Percentiles rank a stretch among this genome's conserved stretches.
Conservation (phyloP, 441 rosid genomes). For the Metrosideros polymorpha region DNA sequence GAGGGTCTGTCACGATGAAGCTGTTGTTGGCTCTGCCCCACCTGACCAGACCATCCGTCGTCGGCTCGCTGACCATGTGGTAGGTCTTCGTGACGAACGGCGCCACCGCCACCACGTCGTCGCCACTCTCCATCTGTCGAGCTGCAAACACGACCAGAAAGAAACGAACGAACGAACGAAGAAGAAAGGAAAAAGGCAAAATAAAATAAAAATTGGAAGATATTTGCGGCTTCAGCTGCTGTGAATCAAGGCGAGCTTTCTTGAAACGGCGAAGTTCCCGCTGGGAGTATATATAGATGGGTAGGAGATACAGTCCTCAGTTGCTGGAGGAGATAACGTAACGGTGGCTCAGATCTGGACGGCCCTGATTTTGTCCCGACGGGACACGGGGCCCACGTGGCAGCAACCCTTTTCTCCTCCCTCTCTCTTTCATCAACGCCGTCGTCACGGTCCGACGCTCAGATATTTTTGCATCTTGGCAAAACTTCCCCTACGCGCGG, state of each 20-base stretch:
- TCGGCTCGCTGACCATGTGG: slow-evolving; percentile 72
- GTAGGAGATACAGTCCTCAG: background rate
- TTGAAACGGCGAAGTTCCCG: background rate
- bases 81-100: slow-evolving; percentile 76
- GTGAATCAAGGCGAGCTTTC: background rate
- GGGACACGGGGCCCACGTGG: background rate
- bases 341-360: background rate
- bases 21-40: slow-evolving; percentile 70
- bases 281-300: background rate
- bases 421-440: background rate
- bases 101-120: slow-evolving; percentile 22
- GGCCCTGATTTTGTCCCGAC: background rate
- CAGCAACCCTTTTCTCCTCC: background rate
- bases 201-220: too few relatives aligned
- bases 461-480: background rate
- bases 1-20: slow-evolving; percentile 71
- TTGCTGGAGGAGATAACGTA: background rate
- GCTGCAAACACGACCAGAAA: background rate
- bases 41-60: slow-evolving; percentile 39
- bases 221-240: too few relatives aligned
- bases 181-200: background rate
- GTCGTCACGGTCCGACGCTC: background rate
- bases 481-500: background rate
- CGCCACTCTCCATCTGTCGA: slow-evolving; percentile 22
- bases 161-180: background rate